Conservation (phyloP, 306 rosid species). For the Senna tora region DNA sequence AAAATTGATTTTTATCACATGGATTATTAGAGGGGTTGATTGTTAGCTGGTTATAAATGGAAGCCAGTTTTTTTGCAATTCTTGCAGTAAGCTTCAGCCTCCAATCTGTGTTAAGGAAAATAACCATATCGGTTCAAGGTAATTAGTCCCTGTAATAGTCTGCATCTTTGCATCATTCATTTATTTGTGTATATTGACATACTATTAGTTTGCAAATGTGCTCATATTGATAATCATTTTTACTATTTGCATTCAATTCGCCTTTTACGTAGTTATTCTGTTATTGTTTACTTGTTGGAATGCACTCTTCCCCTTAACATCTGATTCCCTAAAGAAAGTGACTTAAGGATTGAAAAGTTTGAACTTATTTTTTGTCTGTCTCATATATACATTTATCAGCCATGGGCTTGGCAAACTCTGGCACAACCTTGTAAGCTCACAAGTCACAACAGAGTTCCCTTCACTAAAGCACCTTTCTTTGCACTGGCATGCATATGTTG, state of each 20-base stretch:
- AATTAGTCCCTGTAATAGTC: neutral
- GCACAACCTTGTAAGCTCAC: neutral
- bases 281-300: neutral
- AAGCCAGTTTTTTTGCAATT: neutral
- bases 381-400: neutral
- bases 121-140: neutral
- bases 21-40: neutral
- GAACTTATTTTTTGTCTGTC: neutral
- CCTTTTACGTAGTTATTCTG: neutral
- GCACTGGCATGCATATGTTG: neutral
- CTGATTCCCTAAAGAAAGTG: neutral
- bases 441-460: neutral
- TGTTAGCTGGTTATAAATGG: conserved; percentile 9
- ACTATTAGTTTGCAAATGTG: neutral
- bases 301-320: neutral
- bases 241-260: neutral
- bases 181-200: neutral
- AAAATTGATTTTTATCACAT: neutral
- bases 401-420: neutral
- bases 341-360: neutral
- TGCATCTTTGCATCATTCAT: neutral
- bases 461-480: neutral
- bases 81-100: neutral
- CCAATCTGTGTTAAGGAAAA: conserved; percentile 2
- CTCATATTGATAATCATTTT: neutral